Conservation (phyloP, 257 asterid species). For the Prunella vulgaris region DNA sequence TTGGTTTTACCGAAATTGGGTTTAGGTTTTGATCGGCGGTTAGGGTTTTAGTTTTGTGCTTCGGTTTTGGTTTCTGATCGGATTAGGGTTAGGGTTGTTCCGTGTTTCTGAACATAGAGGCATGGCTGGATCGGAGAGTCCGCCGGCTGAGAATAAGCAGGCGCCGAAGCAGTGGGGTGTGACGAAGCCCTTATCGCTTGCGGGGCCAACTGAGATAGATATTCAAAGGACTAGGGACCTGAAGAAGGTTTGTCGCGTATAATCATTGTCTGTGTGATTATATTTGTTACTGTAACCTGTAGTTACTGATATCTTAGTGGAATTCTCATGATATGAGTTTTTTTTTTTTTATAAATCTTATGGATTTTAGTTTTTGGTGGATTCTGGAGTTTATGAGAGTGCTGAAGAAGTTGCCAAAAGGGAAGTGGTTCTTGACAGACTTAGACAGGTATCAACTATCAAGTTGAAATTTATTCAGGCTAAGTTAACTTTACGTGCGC, state of each 20-base stretch:
- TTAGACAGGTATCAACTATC: constrained; percentile 66
- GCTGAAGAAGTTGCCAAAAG: constrained; percentile 67
- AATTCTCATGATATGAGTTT: constrained; percentile 13
- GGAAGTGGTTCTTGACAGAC: constrained; percentile 60
- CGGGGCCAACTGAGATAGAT: constrained; percentile 70
- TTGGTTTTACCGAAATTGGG: constrained; percentile 18
- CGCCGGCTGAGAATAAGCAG: constrained; percentile 31
- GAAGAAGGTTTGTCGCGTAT: constrained; percentile 69
- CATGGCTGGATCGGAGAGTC: constrained; percentile 44
- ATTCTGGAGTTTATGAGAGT: constrained; percentile 75
- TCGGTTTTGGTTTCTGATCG: constrained; percentile 27
- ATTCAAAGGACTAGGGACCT: constrained; percentile 52
- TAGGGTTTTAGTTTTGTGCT: constrained; percentile 30
- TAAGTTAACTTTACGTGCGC: not conserved
- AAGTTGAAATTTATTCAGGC: not conserved
- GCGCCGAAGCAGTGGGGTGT: constrained; percentile 67
- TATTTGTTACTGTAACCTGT: not conserved
- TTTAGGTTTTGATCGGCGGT: constrained; percentile 29
- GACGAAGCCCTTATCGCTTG: constrained; percentile 64
- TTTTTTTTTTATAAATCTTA: not conserved
- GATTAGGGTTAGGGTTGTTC: constrained; percentile 18
- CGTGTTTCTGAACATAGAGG: constrained; percentile 14
- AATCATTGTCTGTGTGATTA: not conserved
- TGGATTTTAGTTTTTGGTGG: constrained; percentile 55
- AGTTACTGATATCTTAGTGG: not conserved